Evolutionary conservation across 208 protist species (phyloP), one percentile per base, ranked within the genome.

Genomic region (Leishmania tarentolae): DNA sequence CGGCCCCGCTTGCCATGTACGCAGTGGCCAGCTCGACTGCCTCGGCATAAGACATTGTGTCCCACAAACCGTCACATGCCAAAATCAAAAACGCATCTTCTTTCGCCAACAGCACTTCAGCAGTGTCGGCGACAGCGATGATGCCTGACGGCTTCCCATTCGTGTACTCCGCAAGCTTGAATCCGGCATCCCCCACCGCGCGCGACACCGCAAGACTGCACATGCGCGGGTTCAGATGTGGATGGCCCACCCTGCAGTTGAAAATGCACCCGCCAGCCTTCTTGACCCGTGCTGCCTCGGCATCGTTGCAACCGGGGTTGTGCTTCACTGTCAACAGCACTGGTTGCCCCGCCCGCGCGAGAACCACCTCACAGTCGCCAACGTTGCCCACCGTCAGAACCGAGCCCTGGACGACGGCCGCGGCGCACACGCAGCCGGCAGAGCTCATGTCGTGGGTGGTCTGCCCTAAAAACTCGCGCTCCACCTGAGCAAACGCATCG

Each of bases 121-220:
- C 37, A 17, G 88, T 91, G 78, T 96, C 85, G 28, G 94, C 91
- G 79, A 90, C 90, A 4, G 88, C 90, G 78, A 95, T 96, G 69
- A 97, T 74, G 44, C 90, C 91, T 21, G 93, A 97, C 0, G 87
- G 91, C 44, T 94, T 92, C 37, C 90, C 92, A 63, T 87, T 81
- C 5, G 94, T 95, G 81, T 94, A 95, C 69, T 90, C 81, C 52
- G 90, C 85, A 44, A 95, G 75, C 71, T 97, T 97, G 83, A 98
- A 99, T 28, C 83, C 88, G 21, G 96, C 97, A 87, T 99, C 98
- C 28, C 98, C 98, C 42, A 99, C 88, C 21, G 97, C 96, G 65
- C 98, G 90, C 3, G 93, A 96, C 24, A 99, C 88, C 24, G 94
- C 96, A 28, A 99, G 91, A 80, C 89, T 98, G 56, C 90, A 84